Evolutionary conservation across 768 basidiomycete genomes (phyloP), one percentile per base, ranked within the genome.

Genomic region (Suillus brevipes): DNA sequence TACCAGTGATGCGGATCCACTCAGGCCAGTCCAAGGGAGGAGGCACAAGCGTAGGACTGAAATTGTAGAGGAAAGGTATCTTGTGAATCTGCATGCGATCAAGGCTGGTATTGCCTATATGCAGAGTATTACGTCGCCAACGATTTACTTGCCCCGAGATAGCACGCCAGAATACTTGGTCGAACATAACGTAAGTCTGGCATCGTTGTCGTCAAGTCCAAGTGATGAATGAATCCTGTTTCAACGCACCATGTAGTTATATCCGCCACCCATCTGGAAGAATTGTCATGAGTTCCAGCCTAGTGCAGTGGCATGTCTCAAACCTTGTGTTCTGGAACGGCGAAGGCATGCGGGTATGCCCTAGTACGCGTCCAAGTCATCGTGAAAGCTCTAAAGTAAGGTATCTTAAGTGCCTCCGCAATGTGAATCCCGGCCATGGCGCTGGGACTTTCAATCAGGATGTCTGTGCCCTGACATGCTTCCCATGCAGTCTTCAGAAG

Each of bases 341-440:
- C 97, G 70, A 99, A 97, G 3, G 97, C 96, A 74, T 99, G 97
- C 3, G 97, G 97, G 76, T 99, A 99, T 7, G 92, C 95, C 90
- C 95, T 86, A 34, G 97, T 99, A 61, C 97, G 85, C 14, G 94
- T 91, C 96, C 97, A 99, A 0, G 93, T 94, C 97, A 98, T 99
- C 0, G 96, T 97, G 74, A 98, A 97, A 9, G 94, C 95, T 65
- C 95, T 83, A 78, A 91, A 99, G 75, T 97, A 99, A 1, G 97
- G 97, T 45, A 99, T 95, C 28, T 81, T 83, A 16, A 99, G 82
- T 2, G 95, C 96, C 74, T 99, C 97, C 34, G 97, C 97, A 61
- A 99, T 97, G 72, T 99, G 97, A 67, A 91, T 91, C 12, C 97
- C 97, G 34, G 89, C 95, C 94, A 99, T 99, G 13, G 97, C 95